Base-by-base conservation (phyloP, 2,329 filamentous ascomycete genomes). In the Sporothrix globosa region DNA sequence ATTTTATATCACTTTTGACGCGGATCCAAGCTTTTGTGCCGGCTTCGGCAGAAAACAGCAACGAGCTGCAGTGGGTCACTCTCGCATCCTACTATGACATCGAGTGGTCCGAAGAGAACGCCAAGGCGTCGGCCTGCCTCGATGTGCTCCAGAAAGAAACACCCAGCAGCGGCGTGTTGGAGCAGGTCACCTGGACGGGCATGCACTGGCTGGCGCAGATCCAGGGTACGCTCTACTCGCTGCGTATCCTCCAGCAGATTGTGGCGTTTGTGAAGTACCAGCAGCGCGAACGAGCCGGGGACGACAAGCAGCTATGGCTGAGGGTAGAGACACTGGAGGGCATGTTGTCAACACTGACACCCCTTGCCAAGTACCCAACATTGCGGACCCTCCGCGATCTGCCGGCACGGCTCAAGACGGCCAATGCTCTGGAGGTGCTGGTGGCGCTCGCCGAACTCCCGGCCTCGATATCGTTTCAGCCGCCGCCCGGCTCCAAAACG, bases 131-230 rank as follows among this genome's bases (percentile, higher is more conserved):
- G 0, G 72, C 80, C 2, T 77, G 77, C 9, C 70, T 79, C 4
- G 71, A 74, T n/a, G 72, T 80, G 7, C 72, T 82, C 17, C 66
- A 73, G 11, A 65, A 78, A 24, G 74, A 75, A n/a, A 75, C 74
- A 0, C 73, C 71, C 24, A 71, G 72, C 0, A 75, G 74, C 2
- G 77, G 80, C n/a, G 74, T 75, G 1, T 69, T 81, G 13, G 74
- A 79, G 48, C 60, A 73, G 75, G 63, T 77, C 74, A 79, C 81
- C 1, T 92, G 90, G 90, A 81, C 84, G 11, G 80, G 85, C 21
- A 78, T 91, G 56, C 90, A 92, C 74, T 81, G 90, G 63, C 77
- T 83, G 10, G 88, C 89, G 0, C 87, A 90, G 73, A 77, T 88
- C 0, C 86, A 90, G 69, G 86, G 86, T 4, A 81, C 84, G 0